phyloP scores from a whole-genome alignment of 2,329 filamentous ascomycete genomes.

The Xylariaceae sp. region DNA sequence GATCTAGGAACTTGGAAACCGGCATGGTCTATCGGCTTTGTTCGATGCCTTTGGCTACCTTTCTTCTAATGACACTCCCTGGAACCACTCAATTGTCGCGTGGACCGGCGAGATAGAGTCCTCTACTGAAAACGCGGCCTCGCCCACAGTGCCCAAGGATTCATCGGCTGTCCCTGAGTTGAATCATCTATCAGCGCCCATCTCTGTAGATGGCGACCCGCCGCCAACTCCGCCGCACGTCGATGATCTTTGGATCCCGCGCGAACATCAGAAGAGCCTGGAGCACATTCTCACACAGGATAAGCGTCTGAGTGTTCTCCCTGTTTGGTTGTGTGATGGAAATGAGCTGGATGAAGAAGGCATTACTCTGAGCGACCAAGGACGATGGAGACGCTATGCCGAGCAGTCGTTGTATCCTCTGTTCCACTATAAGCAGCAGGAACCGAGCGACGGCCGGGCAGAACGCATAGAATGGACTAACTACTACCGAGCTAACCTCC shows the following conservation, averaged over 20 bases:
- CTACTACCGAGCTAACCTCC: slow-evolving; percentile 87
- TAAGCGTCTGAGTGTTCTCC: slow-evolving; percentile 71
- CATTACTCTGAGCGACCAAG: slow-evolving; percentile 73
- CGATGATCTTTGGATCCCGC: slow-evolving; percentile 66
- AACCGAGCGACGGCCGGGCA: slow-evolving; percentile 76
- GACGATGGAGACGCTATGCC: slow-evolving; percentile 81
- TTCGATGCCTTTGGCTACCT: slow-evolving; percentile 89
- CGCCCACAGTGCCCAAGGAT: slow-evolving; percentile 45
- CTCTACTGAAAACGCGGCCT: slow-evolving; percentile 40
- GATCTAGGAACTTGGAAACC: slow-evolving; percentile 63
- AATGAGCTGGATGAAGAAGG: slow-evolving; percentile 61
- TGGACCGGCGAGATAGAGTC: slow-evolving; percentile 86
- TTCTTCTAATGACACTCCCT: slow-evolving; percentile 74
- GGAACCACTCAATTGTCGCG: slow-evolving; percentile 88
- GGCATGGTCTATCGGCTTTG: slow-evolving; percentile 82
- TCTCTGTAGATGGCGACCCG: slow-evolving; percentile 62
- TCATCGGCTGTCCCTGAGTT: slow-evolving; percentile 51
- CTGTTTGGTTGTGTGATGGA: slow-evolving; percentile 84
- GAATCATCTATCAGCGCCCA: slow-evolving; percentile 72
- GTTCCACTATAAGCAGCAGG: slow-evolving; percentile 94
- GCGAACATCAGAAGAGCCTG: slow-evolving; percentile 64
- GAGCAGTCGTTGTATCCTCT: slow-evolving; percentile 89
- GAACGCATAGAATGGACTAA: slow-evolving; percentile 85
- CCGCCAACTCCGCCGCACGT: slow-evolving; percentile 53
- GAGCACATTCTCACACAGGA: slow-evolving; percentile 69